Evolutionary conservation across 1,284 basidiomycete species (phyloP).

Genomic region (Ustanciosporium gigantosporum): DNA sequence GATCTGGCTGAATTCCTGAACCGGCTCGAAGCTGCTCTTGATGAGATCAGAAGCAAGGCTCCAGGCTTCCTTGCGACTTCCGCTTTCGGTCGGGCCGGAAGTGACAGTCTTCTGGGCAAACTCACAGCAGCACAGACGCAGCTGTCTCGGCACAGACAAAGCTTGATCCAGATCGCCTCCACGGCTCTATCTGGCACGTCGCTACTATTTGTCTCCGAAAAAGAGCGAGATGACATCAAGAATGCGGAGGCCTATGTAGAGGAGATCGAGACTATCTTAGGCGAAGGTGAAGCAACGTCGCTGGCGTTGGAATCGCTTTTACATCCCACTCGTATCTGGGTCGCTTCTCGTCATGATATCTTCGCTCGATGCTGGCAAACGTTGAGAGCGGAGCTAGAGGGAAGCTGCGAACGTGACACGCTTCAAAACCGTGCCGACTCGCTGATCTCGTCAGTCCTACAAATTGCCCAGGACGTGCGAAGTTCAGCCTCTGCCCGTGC

Average conservation of each 20-base stretch:
- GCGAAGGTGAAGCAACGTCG: neutral
- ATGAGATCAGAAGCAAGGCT: conserved; percentile 18
- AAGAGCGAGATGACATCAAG: neutral
- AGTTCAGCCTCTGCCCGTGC: neutral
- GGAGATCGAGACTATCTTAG: conserved; percentile 6
- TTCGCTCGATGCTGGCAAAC: conserved; percentile 12
- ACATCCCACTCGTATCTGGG: conserved; percentile 18
- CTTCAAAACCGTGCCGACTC: conserved; percentile 18
- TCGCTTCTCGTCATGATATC: neutral
- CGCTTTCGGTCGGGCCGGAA: conserved; percentile 4
- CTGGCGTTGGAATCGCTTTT: conserved; percentile 28
- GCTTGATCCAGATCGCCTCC: neutral
- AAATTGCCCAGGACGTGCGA: conserved; percentile 55
- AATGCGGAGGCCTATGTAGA: neutral
- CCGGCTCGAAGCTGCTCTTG: conserved; percentile 15
- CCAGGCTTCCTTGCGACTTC: conserved; percentile 21
- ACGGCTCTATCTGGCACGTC: too few species aligned
- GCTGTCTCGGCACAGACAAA: neutral
- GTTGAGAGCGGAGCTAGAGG: neutral
- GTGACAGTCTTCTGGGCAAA: neutral
- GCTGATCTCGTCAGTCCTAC: conserved; percentile 50
- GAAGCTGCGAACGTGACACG: conserved; percentile 2
- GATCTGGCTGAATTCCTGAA: conserved; percentile 20
- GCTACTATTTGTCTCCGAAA: neutral
- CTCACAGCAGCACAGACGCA: neutral